phyloP scores from a whole-genome alignment of 805 yeast species.

The Pichia pseudocactophila region DNA sequence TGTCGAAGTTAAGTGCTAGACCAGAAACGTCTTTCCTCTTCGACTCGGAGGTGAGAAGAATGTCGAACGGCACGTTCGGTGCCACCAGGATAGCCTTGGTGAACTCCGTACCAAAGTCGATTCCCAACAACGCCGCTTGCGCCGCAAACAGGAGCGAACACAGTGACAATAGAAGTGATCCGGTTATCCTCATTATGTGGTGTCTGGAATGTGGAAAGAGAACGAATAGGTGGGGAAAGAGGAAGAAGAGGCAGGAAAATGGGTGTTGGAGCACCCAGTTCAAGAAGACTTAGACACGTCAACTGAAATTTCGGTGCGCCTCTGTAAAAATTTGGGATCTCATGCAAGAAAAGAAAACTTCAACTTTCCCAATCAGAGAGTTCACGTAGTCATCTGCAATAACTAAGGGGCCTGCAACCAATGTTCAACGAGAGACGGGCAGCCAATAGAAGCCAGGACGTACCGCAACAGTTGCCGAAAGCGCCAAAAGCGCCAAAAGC shows the following conservation, averaged over 20 bases:
- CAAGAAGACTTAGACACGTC: too few species aligned
- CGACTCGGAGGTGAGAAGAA: constrained; percentile 82
- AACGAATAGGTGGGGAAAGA: neutral
- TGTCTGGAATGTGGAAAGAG: neutral
- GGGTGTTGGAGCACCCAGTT: too few species aligned
- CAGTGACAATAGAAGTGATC: neutral
- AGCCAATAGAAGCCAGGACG: constrained; percentile 14
- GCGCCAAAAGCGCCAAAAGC: neutral
- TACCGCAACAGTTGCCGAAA: neutral
- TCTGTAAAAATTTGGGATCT: too few species aligned
- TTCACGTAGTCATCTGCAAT: too few species aligned
- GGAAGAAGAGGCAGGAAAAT: too few species aligned
- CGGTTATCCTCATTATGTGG: constrained; percentile 4
- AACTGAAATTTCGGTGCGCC: too few species aligned
- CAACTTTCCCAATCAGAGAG: too few species aligned
- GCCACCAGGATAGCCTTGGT: constrained; percentile 85
- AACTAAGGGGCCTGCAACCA: too few species aligned
- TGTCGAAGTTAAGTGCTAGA: constrained; percentile 37
- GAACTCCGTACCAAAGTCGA: constrained; percentile 84
- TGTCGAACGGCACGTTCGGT: constrained; percentile 81
- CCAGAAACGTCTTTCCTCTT: constrained; percentile 86
- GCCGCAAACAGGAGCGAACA: neutral
- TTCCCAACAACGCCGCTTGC: constrained; percentile 65
- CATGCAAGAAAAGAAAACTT: too few species aligned
- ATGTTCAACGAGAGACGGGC: constrained; percentile 20